Percentiles rank a stretch among this genome's conserved stretches.
These are phyloP conservation scores for Xylaria sp. DNA, from an alignment of 495 filamentous ascomycete species.

Conservation along the genomic window DNA sequence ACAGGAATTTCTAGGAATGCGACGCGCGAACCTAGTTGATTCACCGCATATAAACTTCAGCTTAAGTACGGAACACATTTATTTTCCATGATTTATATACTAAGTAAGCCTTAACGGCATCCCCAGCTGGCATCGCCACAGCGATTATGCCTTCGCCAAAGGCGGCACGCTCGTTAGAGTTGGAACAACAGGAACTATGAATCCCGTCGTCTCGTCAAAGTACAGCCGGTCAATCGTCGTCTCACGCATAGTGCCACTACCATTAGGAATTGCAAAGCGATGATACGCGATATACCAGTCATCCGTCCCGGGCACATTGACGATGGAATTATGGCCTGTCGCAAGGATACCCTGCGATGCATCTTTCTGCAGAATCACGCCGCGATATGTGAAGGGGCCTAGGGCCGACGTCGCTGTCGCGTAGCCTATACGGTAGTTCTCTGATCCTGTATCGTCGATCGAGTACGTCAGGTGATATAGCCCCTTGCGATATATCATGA, in stretches of 20 bases:
- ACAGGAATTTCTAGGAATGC: background rate
- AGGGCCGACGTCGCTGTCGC: constrained; percentile 23
- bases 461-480: constrained; percentile 32
- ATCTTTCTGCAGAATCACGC: constrained; percentile 32
- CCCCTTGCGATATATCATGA: constrained; percentile 30
- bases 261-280: constrained; percentile 30
- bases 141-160: background rate
- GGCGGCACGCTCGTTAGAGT: constrained; percentile 24
- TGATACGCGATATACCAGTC: constrained; percentile 35
- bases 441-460: constrained; percentile 31
- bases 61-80: background rate
- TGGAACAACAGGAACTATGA: constrained; percentile 26
- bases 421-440: constrained; percentile 34
- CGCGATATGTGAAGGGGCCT: constrained; percentile 31
- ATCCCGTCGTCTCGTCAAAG: constrained; percentile 25
- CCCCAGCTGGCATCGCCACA: background rate
- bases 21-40: background rate
- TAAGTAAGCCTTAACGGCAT: background rate
- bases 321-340: constrained; percentile 31
- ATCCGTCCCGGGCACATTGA: constrained; percentile 31
- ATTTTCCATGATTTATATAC: background rate
- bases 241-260: constrained; percentile 27
- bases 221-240: constrained; percentile 30
- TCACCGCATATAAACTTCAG: background rate
- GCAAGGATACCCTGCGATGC: constrained; percentile 25